These are phyloP conservation scores for Auxenochlorella protothecoides DNA, from an alignment of 139 green algal species.

Conservation along the genomic window DNA sequence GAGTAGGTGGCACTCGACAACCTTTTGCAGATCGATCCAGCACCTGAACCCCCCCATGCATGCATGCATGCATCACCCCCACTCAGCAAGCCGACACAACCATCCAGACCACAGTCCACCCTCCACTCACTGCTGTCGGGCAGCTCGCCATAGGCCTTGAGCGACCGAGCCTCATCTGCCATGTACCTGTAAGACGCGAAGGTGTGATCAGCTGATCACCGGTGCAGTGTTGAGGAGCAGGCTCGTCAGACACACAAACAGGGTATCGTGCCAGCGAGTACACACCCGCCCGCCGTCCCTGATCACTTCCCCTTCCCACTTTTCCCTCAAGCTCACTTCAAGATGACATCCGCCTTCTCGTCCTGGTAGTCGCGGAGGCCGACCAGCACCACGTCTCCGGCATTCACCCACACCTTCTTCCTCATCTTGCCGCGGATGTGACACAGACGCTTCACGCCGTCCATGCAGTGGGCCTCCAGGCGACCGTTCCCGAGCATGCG, in stretches of 20 bases:
- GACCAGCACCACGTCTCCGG: conserved; percentile 93
- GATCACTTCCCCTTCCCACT: too few relatives aligned
- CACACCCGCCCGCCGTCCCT: neutral
- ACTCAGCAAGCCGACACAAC: neutral
- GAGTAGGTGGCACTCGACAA: neutral
- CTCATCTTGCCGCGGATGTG: conserved; percentile 99
- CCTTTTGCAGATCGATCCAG: neutral
- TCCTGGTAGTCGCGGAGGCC: conserved; percentile 98
- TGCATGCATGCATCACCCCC: neutral
- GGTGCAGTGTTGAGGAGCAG: too few relatives aligned
- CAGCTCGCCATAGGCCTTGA: conserved; percentile 97
- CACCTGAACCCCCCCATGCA: neutral
- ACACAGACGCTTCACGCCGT: conserved; percentile 93
- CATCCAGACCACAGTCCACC: too few relatives aligned
- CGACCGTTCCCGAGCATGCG: conserved; percentile 98
- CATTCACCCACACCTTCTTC: conserved; percentile 95
- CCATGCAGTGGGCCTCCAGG: conserved; percentile 96
- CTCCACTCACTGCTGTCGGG: conserved; percentile 70
- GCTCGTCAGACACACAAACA: neutral
- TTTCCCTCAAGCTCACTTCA: conserved; percentile 61
- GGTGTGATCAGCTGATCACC: neutral
- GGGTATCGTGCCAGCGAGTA: neutral
- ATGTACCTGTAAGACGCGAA: conserved; percentile 55
- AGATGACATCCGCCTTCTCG: conserved; percentile 98
- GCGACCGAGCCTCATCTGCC: conserved; percentile 81